Conservation (phyloP, 139 green algal species). For the Astrephomene gubernaculifera region DNA sequence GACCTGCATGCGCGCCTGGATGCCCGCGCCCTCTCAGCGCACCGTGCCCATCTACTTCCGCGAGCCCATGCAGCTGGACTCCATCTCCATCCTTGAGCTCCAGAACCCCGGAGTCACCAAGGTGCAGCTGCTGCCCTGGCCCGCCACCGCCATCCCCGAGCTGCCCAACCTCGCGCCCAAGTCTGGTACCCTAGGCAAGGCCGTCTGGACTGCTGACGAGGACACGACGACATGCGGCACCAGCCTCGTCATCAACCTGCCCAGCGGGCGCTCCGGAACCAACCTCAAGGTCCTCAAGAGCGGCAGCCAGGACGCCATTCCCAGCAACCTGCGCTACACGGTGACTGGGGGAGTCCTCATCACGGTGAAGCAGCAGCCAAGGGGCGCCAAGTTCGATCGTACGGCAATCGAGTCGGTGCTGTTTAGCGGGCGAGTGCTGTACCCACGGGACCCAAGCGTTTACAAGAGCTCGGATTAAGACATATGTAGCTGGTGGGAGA, state of each 20-base stretch:
- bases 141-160: conserved; percentile 8
- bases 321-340: not conserved
- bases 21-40: not conserved
- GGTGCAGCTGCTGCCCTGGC: conserved; percentile 32
- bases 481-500: no score
- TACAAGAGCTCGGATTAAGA: not conserved
- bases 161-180: conserved; percentile 12
- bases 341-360: conserved; percentile 1
- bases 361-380: conserved; percentile 12
- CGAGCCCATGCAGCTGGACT: conserved; percentile 26
- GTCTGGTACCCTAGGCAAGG: not conserved
- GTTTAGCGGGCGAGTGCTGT: conserved; percentile 23
- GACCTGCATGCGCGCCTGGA: conserved; percentile 17
- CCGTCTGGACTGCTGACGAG: not conserved
- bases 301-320: not conserved
- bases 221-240: conserved; percentile 3
- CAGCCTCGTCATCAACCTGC: not conserved
- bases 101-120: conserved; percentile 2
- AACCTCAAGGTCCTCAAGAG: not conserved
- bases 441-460: not conserved
- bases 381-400: not conserved
- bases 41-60: not conserved
- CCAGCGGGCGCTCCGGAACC: not conserved
- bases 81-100: conserved; percentile 25
- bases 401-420: not conserved